phyloP scores from a whole-genome alignment of 306 rosid species.

The Vigna nakashimae region DNA sequence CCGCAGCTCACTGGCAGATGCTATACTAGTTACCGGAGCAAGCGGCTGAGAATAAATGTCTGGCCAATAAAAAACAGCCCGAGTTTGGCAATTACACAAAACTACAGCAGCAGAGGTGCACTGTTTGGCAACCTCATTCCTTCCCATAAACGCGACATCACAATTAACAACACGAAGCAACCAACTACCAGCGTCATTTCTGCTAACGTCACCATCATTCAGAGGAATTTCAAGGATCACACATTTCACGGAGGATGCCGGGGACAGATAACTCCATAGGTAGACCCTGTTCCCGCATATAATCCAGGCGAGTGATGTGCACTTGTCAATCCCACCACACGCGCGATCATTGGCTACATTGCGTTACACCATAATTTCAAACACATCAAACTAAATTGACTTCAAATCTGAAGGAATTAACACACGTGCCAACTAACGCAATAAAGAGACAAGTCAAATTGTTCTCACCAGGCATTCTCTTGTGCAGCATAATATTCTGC shows the following conservation, averaged over 20 bases:
- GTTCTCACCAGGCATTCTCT: slow-evolving; percentile 62
- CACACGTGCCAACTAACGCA: background rate
- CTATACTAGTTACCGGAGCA: slow-evolving; percentile 60
- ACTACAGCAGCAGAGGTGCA: slow-evolving; percentile 66
- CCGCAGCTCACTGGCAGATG: slow-evolving; percentile 66
- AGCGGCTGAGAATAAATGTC: slow-evolving; percentile 64
- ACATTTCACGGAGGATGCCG: slow-evolving; percentile 63
- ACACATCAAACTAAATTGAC: background rate
- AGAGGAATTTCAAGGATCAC: slow-evolving; percentile 78
- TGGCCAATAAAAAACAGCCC: slow-evolving; percentile 81
- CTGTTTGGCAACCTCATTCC: slow-evolving; percentile 58
- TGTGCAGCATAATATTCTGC: slow-evolving; percentile 66
- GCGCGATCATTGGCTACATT: slow-evolving; percentile 61
- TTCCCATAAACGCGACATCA: slow-evolving; percentile 53
- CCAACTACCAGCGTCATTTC: slow-evolving; percentile 64
- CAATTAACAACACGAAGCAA: slow-evolving; percentile 73
- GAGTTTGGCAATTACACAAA: slow-evolving; percentile 65
- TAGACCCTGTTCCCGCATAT: slow-evolving; percentile 71
- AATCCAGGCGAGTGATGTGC: slow-evolving; percentile 85
- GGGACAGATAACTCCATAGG: slow-evolving; percentile 79
- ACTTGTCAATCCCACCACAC: slow-evolving; percentile 83
- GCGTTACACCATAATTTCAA: slow-evolving; percentile 33
- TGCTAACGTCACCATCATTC: slow-evolving; percentile 51
- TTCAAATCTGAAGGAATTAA: background rate
- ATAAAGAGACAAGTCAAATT: slow-evolving; percentile 13